Evolutionary conservation across 2,329 filamentous ascomycete species (phyloP).

Genomic region (Aspergillus glaucus): DNA sequence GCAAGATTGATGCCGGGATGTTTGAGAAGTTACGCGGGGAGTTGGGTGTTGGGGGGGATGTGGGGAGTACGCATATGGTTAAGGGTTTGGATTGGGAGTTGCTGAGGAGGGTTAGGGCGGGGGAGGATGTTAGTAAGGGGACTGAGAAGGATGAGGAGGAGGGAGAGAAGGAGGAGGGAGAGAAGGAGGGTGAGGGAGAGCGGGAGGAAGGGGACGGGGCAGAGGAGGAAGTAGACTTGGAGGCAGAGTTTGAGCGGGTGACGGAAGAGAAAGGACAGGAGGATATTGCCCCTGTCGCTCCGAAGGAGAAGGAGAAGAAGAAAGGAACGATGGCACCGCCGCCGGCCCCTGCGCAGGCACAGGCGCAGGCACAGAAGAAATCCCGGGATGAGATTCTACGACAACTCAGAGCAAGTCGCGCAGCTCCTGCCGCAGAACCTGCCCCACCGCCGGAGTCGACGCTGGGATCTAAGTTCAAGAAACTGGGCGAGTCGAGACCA

Average conservation of each 20-base stretch:
- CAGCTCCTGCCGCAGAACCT: conserved; percentile 32
- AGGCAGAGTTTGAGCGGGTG: conserved; percentile 52
- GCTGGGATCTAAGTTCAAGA: conserved; percentile 52
- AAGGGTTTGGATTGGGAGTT: conserved; percentile 88
- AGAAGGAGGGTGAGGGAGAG: conserved; percentile 40
- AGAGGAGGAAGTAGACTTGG: conserved; percentile 50
- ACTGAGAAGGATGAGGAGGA: conserved; percentile 22
- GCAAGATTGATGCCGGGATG: conserved; percentile 71
- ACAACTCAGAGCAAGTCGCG: conserved; percentile 51
- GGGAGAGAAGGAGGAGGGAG: conserved; percentile 20
- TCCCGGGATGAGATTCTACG: conserved; percentile 55
- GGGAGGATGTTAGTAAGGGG: conserved; percentile 48
- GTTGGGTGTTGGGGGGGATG: conserved; percentile 71
- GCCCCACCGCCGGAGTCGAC: conserved; percentile 42
- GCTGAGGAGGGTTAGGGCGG: conserved; percentile 38
- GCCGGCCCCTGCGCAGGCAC: conserved; percentile 39
- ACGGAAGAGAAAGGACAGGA: conserved; percentile 33
- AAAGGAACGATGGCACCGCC: conserved; percentile 46
- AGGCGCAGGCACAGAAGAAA: conserved; percentile 47
- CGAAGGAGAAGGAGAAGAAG: conserved; percentile 44
- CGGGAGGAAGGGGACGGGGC: conserved; percentile 54
- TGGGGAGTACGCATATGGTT: conserved; percentile 75
- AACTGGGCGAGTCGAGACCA: conserved; percentile 41
- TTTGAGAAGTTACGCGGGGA: conserved; percentile 70
- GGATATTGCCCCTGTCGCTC: conserved; percentile 24